Evolutionary conservation across 2,329 filamentous ascomycete genomes (phyloP).

Genomic region (Fusarium haematococcum): DNA sequence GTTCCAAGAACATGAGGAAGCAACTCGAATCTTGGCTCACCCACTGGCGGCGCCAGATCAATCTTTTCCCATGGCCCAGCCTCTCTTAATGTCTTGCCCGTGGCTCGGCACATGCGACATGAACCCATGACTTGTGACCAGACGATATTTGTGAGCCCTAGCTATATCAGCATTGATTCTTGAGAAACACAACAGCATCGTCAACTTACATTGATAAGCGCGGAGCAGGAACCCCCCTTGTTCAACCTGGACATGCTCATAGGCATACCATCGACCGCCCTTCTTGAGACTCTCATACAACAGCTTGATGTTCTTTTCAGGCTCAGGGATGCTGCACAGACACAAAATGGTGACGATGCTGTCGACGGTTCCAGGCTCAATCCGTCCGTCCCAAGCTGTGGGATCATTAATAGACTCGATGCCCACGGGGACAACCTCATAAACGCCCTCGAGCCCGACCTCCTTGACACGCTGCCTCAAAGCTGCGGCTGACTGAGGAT

Average conservation of each 20-base stretch:
- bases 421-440: conserved; percentile 72
- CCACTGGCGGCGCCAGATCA: conserved; percentile 57
- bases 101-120: conserved; percentile 63
- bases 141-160: conserved; percentile 63
- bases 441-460: conserved; percentile 66
- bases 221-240: conserved; percentile 54
- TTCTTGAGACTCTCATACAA: conserved; percentile 70
- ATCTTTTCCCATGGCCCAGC: conserved; percentile 64
- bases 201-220: conserved; percentile 63
- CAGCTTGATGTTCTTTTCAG: conserved; percentile 64
- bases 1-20: conserved; percentile 65
- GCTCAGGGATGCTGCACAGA: conserved; percentile 73
- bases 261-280: conserved; percentile 72
- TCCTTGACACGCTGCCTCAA: conserved; percentile 61
- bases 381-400: conserved; percentile 56
- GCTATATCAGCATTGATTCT: conserved; percentile 1
- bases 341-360: conserved; percentile 72
- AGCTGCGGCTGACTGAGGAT: conserved; percentile 61
- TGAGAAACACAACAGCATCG: too few relatives aligned
- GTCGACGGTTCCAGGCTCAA: conserved; percentile 65
- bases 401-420: conserved; percentile 66
- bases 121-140: conserved; percentile 66
- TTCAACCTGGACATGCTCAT: conserved; percentile 67
- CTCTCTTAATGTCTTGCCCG: conserved; percentile 58
- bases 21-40: conserved; percentile 56